Conservation (phyloP, 1,284 basidiomycete genomes). For the Austroboletus novae-zelandiae region DNA sequence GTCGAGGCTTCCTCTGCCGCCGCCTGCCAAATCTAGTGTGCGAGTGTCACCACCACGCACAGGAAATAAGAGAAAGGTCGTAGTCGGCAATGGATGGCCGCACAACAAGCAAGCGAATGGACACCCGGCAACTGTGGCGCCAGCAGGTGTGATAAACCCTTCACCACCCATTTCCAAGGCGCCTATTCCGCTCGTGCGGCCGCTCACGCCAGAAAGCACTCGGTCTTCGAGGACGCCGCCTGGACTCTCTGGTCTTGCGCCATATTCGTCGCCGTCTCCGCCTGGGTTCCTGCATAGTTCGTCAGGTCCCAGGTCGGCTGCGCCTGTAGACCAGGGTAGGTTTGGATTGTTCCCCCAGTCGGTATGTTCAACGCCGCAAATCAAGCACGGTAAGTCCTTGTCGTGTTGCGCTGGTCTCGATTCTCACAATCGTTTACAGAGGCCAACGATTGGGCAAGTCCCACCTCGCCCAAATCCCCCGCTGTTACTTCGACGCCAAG, state of each 20-base stretch:
- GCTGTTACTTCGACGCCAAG: slow-evolving; percentile 12
- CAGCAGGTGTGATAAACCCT: slow-evolving; percentile 1
- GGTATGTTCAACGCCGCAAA: slow-evolving; percentile 23
- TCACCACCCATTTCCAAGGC: slow-evolving; percentile 19
- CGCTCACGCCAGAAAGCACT: slow-evolving; percentile 31
- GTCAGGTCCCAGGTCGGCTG: slow-evolving; percentile 23
- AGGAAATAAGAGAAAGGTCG: slow-evolving; percentile 25
- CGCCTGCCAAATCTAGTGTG: slow-evolving; percentile 3
- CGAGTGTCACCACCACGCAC: slow-evolving; percentile 14
- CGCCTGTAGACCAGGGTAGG: slow-evolving; percentile 15
- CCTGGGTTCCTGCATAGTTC: slow-evolving; percentile 33
- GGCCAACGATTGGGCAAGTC: slow-evolving; percentile 23
- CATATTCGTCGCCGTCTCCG: slow-evolving; percentile 39
- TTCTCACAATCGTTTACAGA: slow-evolving; percentile 12
- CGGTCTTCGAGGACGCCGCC: slow-evolving; percentile 35
- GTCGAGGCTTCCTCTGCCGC: slow-evolving; percentile 26
- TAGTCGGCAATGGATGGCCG: slow-evolving; percentile 38
- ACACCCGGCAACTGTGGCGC: slow-evolving; percentile 1
- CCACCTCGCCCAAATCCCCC: slow-evolving; percentile 19
- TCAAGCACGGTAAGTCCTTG: slow-evolving; percentile 28
- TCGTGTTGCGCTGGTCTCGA: neutral
- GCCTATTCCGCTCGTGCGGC: slow-evolving; percentile 15
- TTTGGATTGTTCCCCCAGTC: slow-evolving; percentile 20
- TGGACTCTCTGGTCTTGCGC: slow-evolving; percentile 34
- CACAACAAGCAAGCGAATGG: slow-evolving; percentile 27